A percentile compares a stretch with the other conserved stretches of the same genome.
Conservation (phyloP, 2,329 filamentous ascomycete species). For the Alternaria hordeiaustralica region DNA sequence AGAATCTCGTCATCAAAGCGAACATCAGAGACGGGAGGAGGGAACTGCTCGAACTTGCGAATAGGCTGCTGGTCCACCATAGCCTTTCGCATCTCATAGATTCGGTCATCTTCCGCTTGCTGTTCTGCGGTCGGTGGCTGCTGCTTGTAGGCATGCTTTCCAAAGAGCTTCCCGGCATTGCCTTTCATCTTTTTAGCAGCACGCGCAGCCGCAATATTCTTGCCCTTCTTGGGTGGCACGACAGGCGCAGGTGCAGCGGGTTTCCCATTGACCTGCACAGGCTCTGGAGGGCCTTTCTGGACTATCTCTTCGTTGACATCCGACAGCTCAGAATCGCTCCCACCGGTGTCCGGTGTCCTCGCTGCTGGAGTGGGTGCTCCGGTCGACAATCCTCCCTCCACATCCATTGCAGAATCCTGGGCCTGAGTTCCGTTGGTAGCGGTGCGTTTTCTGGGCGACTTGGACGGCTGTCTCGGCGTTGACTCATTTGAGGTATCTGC, state of each 20-base stretch:
- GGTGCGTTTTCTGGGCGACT: constrained; percentile 42
- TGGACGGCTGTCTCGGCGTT: constrained; percentile 36
- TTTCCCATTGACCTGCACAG: constrained; percentile 34
- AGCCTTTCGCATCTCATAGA: constrained; percentile 32
- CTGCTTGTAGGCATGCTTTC: constrained; percentile 39
- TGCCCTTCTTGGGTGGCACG: constrained; percentile 35
- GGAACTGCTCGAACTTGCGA: constrained; percentile 24
- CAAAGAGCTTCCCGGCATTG: constrained; percentile 38
- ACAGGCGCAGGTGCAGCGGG: constrained; percentile 18
- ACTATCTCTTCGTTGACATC: constrained; percentile 49
- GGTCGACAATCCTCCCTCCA: constrained; percentile 33
- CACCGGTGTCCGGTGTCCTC: constrained; percentile 37
- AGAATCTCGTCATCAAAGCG: constrained; percentile 47
- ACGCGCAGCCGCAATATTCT: constrained; percentile 31
- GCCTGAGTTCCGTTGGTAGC: constrained; percentile 28
- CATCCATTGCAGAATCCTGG: constrained; percentile 26
- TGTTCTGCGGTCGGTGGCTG: constrained; percentile 36
- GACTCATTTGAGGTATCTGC: constrained; percentile 33
- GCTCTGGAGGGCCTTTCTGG: constrained; percentile 42
- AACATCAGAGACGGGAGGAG: constrained; percentile 39
- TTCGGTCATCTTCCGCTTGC: constrained; percentile 32
- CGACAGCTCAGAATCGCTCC: constrained; percentile 46
- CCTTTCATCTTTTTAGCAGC: constrained; percentile 41
- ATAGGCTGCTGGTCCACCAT: constrained; percentile 36
- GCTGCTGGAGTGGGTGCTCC: constrained; percentile 34